Evolutionary conservation across 1,284 basidiomycete genomes (phyloP), one percentile per base, ranked within the genome.

Genomic region (Fomitopsis schrenkii): DNA sequence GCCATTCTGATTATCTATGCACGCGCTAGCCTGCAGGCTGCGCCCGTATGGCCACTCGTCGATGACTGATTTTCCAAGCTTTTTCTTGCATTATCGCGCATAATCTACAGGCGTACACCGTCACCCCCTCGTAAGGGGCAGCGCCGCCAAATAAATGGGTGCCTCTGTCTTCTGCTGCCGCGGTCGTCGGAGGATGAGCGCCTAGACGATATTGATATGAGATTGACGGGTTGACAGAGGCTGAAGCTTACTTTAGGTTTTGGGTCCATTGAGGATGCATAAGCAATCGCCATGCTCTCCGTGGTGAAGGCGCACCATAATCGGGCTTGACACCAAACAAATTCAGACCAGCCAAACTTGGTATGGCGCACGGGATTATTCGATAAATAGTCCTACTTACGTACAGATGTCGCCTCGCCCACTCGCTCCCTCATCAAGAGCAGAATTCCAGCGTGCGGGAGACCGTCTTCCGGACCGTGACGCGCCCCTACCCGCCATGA

Each of bases 231-330:
- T 3, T 46, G 15, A 48, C 73, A 78, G 82, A 36, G n/a, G 22
- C 44, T 41, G 28, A 42, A 44, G 69, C 75, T 58, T 72, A 87
- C 89, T 78, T 82, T 84, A 28, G 87, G 83, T 68, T 79, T 82
- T 33, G 77, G 75, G 46, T 78, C 74, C 50, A 69, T 67, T 45
- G 83, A 79, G 26, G 85, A 84, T 8, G 82, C 81, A 66, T 87
- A 90, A 40, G 81, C 90, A 57, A 92, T 77, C 0, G 90, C 88
- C 89, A 93, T 91, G 70, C 87, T 90, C 35, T 83, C 77, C n/a
- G 90, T 87, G 10, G 90, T 92, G 75, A 93, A 93, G 41, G 85
- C 88, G 69, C 90, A 91, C 87, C 88, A 92, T 40, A 91, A 72
- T 41, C 87, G 83, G 30, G 80, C 89, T 87, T 26, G 15, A 14